Evolutionary conservation across 2,329 filamentous ascomycete genomes (phyloP).

Genomic region (Cladosporium velox): DNA sequence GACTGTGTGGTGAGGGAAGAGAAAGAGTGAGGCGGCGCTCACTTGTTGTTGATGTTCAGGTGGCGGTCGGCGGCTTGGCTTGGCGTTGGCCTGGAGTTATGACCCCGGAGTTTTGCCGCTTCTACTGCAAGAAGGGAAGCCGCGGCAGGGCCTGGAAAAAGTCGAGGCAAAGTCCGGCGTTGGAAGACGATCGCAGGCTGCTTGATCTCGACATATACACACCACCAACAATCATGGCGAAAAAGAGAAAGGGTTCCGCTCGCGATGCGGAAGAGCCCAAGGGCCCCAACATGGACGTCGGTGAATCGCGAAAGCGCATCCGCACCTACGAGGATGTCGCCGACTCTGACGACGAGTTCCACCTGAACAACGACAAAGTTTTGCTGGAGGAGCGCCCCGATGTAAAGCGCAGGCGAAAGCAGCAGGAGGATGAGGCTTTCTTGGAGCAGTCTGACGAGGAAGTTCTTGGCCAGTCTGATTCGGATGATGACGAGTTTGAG

Average conservation of each 20-base stretch:
- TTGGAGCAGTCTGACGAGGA: constrained; percentile 65
- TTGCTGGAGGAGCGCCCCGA: constrained; percentile 78
- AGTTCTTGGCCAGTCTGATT: constrained; percentile 48
- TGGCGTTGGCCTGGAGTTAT: background rate
- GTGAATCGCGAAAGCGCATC: constrained; percentile 56
- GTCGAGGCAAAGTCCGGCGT: constrained; percentile 15
- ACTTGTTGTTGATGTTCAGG: background rate
- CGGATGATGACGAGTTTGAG: constrained; percentile 39
- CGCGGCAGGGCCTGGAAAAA: constrained; percentile 18
- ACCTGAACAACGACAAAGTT: constrained; percentile 81
- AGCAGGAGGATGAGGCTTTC: constrained; percentile 66
- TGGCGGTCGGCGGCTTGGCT: constrained; percentile 5
- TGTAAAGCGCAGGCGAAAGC: constrained; percentile 73
- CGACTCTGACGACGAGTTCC: constrained; percentile 92
- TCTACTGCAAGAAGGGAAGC: background rate
- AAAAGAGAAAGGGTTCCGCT: constrained; percentile 24
- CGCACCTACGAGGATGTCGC: constrained; percentile 79
- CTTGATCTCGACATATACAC: background rate
- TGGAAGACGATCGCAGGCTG: background rate
- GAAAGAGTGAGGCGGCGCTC: background rate
- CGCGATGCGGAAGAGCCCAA: constrained; percentile 19
- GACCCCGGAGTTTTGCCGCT: background rate
- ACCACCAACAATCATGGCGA: constrained; percentile 25
- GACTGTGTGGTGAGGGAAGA: background rate
- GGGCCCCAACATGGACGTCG: constrained; percentile 28